Percentiles rank a stretch among this genome's conserved stretches.
phyloP scores from a whole-genome alignment of 2,329 filamentous ascomycete species.

The Penicillium crustosum region DNA sequence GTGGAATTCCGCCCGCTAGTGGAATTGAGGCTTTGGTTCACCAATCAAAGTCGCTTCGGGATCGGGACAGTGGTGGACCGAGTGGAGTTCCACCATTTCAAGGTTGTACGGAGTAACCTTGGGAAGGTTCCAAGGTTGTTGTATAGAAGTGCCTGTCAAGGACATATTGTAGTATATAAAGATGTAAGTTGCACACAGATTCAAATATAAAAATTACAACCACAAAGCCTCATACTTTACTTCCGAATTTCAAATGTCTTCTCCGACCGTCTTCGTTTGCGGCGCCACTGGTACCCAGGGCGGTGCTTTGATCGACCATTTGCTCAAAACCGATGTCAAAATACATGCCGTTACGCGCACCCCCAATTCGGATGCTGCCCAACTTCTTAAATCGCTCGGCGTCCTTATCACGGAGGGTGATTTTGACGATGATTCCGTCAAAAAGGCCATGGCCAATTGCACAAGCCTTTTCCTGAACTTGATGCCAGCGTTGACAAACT shows the following conservation, averaged over 20 bases:
- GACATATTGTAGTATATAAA: not conserved
- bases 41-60: not conserved
- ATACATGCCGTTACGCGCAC: constrained; percentile 33
- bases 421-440: constrained; percentile 30
- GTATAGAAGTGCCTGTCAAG: no score
- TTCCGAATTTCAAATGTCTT: constrained; percentile 11
- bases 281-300: constrained; percentile 36
- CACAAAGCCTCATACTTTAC: not conserved
- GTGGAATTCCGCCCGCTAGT: not conserved
- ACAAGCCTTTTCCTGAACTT: constrained; percentile 32
- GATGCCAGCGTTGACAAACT: constrained; percentile 13
- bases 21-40: not conserved
- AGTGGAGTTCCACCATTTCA: not conserved
- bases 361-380: constrained; percentile 28
- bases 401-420: constrained; percentile 33
- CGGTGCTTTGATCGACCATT: constrained; percentile 29
- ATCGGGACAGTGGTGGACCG: not conserved
- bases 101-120: not conserved
- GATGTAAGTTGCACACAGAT: not conserved
- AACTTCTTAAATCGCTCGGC: constrained; percentile 28
- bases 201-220: not conserved
- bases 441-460: constrained; percentile 31
- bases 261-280: constrained; percentile 28
- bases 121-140: no score
- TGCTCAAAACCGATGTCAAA: constrained; percentile 28